Percentiles rank a stretch among this genome's conserved stretches.
These are phyloP conservation scores for Polytrichum commune DNA, from an alignment of 225 moss, liverwort and hornwort species.

Conservation along the genomic window DNA sequence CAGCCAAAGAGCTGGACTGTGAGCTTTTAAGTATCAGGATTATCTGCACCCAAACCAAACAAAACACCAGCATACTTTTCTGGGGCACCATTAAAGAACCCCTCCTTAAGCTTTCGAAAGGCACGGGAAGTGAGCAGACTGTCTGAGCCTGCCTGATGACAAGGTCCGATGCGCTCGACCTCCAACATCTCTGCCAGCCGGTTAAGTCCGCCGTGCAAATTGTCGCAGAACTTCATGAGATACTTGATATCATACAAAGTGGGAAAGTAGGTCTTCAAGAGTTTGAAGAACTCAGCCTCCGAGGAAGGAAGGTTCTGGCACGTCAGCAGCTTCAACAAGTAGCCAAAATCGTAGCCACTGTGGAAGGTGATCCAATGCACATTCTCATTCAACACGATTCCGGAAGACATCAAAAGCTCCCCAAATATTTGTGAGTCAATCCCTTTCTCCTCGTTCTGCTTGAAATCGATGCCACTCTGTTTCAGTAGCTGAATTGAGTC, in stretches of 20 bases:
- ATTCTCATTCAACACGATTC: constrained; percentile 97
- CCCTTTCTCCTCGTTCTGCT: constrained; percentile 89
- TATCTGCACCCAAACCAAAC: constrained; percentile 99
- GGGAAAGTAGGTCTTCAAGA: constrained; percentile 94
- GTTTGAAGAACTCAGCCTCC: constrained; percentile 93
- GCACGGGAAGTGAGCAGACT: constrained; percentile 94
- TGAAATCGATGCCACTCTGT: constrained; percentile 94
- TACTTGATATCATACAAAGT: constrained; percentile 99
- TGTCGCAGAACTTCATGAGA: constrained; percentile 99
- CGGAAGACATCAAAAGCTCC: constrained; percentile 97
- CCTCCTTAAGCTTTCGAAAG: constrained; percentile 94
- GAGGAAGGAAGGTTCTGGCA: constrained; percentile 87
- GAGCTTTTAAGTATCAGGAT: constrained; percentile 67
- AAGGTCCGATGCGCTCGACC: constrained; percentile 95
- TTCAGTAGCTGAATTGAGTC: constrained; percentile 95
- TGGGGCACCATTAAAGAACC: constrained; percentile 91
- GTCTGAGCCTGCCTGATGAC: constrained; percentile 99
- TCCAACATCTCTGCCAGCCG: constrained; percentile 93
- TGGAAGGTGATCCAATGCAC: constrained; percentile 99
- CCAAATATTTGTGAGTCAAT: constrained; percentile 94
- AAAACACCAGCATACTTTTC: constrained; percentile 99
- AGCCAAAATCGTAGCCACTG: constrained; percentile 96
- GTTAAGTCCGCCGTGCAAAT: constrained; percentile 97
- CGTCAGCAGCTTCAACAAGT: constrained; percentile 96
- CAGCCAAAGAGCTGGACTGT: constrained; percentile 19